These are phyloP conservation scores for Vigna reflexopilosa DNA, from an alignment of 306 rosid species.

Conservation along the genomic window DNA sequence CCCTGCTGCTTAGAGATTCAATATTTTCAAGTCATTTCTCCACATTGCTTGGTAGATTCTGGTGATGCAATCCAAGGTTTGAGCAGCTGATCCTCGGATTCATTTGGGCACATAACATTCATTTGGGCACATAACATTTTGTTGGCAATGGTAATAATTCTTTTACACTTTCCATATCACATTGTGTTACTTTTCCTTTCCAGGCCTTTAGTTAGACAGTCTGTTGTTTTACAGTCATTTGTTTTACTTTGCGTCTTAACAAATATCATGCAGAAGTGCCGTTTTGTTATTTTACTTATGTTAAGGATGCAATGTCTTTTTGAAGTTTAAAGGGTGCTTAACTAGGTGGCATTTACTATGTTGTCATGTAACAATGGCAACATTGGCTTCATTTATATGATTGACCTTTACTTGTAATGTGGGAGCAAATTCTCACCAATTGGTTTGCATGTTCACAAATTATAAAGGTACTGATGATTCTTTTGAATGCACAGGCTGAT, in stretches of 20 bases:
- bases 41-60: constrained; percentile 45
- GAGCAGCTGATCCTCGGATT: constrained; percentile 53
- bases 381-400: background rate
- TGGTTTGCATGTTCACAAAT: background rate
- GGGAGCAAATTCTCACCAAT: background rate
- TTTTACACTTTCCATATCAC: constrained; percentile 4
- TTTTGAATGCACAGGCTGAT: constrained; percentile 63
- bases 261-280: constrained; percentile 1
- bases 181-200: constrained; percentile 27
- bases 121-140: constrained; percentile 42
- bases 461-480: constrained; percentile 36
- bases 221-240: too few species aligned
- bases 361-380: background rate
- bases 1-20: constrained; percentile 38
- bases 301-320: constrained; percentile 11
- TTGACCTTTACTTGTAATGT: constrained; percentile 12
- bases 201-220: background rate
- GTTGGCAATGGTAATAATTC: constrained; percentile 60
- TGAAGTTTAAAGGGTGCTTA: too few species aligned
- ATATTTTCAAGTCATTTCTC: constrained; percentile 37
- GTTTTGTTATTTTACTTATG: background rate
- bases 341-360: background rate
- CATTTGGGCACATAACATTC: constrained; percentile 43
- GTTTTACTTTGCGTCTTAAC: background rate
- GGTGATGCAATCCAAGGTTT: constrained; percentile 57